These are phyloP conservation scores for Climacium dendroides DNA, from an alignment of 225 moss, liverwort and hornwort genomes.

Conservation along the genomic window DNA sequence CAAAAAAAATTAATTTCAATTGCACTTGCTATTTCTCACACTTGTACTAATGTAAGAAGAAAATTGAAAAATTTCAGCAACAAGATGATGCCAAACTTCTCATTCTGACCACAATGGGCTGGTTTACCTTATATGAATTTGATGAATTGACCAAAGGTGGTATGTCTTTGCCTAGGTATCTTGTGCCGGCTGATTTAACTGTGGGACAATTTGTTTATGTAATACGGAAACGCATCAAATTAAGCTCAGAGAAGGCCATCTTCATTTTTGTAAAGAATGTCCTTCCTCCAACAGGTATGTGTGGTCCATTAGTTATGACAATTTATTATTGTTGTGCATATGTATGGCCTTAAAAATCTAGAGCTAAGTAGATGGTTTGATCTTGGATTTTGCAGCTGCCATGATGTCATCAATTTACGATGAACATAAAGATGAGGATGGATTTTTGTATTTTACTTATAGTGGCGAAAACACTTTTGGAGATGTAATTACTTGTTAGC, in stretches of 20 bases:
- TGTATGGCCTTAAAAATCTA: neutral
- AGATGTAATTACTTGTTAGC: conserved; percentile 14
- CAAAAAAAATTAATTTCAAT: too few relatives aligned
- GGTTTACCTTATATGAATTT: neutral
- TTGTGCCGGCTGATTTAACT: conserved; percentile 74
- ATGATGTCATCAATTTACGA: conserved; percentile 83
- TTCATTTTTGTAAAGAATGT: conserved; percentile 78
- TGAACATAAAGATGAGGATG: conserved; percentile 83
- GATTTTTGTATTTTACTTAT: conserved; percentile 74
- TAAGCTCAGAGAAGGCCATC: conserved; percentile 57
- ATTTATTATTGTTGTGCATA: neutral
- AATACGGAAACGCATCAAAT: conserved; percentile 69
- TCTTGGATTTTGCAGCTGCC: conserved; percentile 28
- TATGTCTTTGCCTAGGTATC: conserved; percentile 14
- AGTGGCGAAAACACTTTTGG: conserved; percentile 85
- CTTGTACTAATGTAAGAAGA: too few relatives aligned
- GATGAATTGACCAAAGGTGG: neutral
- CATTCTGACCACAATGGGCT: too few relatives aligned
- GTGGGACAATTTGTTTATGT: conserved; percentile 86
- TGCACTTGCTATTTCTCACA: too few relatives aligned
- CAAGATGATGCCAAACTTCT: too few relatives aligned
- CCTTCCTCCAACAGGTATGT: conserved; percentile 49
- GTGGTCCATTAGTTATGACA: neutral
- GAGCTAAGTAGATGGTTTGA: neutral
- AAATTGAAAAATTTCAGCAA: too few relatives aligned